Evolutionary conservation across 2,329 filamentous ascomycete species (phyloP), one percentile per base, ranked within the genome.

Genomic region (Phialophora tarda): DNA sequence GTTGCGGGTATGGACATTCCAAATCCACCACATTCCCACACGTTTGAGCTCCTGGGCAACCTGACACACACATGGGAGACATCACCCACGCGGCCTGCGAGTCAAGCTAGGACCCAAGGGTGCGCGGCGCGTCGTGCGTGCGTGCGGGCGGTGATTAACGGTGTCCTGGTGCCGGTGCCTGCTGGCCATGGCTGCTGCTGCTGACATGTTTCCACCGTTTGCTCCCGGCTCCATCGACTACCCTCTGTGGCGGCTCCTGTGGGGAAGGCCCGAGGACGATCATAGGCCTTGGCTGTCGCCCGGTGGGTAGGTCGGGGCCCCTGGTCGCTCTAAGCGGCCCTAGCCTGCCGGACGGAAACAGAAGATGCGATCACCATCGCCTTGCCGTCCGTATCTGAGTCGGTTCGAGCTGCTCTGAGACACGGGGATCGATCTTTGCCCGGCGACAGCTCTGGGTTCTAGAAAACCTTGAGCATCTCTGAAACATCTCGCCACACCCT

Each of bases 241-340:
- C 32, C 28, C 54, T 65, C 34, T 47, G 38, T 64, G 59, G 59
- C 60, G 65, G 67, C 47, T 41, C 28, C 47, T 48, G 67, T 67
- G 65, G 64, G 66, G 67, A 54, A 65, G 65, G 67, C 64, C 67
- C 67, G 67, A 65, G 64, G 67, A 54, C 60, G 67, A 67, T 67
- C 67, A 64, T 63, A 60, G 57, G 34, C 58, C 63, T 67, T 66
- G 59, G 61, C 58, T 55, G 34, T 17, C 28, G 28, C 38, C 30
- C 53, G 24, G 26, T 55, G 26, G 62, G 61, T 44, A 64, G 57
- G 26, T 26, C 26, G 26, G 26, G 32, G 32, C 32, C 32, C 32
- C 32, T 34, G 62, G 57, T 51, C 64, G 53, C 54, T 64, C 59
- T 61, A 69, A 38, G 63, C 63, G 60, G 63, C 56, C 34, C 38